phyloP scores from a whole-genome alignment of 2,329 filamentous ascomycete genomes.

The Cordyceps pruinosa region DNA sequence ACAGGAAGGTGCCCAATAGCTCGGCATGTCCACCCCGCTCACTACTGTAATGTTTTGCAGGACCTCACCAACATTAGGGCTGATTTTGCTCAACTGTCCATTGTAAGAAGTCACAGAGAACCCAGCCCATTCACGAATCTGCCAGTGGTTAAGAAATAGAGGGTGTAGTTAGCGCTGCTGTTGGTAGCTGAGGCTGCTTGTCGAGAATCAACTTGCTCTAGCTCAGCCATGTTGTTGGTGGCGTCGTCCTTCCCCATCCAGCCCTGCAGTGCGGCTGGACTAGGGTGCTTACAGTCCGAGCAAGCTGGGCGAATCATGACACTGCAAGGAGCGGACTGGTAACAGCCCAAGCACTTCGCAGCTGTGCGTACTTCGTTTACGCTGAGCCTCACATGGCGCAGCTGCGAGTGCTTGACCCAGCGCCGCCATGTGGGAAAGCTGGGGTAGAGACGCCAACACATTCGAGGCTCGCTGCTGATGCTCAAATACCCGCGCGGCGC shows the following conservation, averaged over 20 bases:
- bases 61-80: too few species aligned
- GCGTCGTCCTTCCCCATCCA: background rate
- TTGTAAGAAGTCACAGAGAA: too few species aligned
- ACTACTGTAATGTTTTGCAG: too few species aligned
- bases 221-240: background rate
- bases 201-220: background rate
- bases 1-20: too few species aligned
- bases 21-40: too few species aligned
- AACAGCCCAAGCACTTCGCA: background rate
- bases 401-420: background rate
- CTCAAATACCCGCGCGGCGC: background rate
- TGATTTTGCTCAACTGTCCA: too few species aligned
- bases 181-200: background rate
- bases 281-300: background rate
- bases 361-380: slow-evolving; percentile 2
- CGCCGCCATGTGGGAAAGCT: background rate
- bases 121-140: too few species aligned
- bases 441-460: background rate
- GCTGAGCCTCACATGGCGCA: slow-evolving; percentile 2
- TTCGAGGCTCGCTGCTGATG: background rate
- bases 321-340: background rate
- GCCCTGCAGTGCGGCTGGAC: background rate
- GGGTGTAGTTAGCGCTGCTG: too few species aligned
- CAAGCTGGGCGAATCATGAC: background rate
- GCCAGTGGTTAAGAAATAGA: too few species aligned